A percentile compares a stretch with the other conserved stretches of the same genome.
Conservation (phyloP, 371 early-diverging fungal species). For the Apophysomyces ossiformis region DNA sequence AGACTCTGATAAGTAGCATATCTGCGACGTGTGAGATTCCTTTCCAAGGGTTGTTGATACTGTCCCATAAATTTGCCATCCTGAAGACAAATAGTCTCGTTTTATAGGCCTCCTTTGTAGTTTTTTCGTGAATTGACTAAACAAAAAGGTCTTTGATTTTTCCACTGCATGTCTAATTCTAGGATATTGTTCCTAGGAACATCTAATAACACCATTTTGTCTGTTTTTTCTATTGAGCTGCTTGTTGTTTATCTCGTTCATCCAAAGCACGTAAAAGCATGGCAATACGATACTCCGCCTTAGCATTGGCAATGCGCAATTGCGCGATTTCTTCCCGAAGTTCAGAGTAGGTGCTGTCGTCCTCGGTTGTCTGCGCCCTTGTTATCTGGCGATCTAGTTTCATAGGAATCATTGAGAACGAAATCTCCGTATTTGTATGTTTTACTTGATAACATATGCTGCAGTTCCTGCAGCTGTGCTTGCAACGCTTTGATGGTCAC, state of each 20-base stretch:
- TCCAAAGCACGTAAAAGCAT: conserved; percentile 41
- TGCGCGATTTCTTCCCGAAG: conserved; percentile 28
- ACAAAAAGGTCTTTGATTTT: too few relatives aligned
- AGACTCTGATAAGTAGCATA: too few relatives aligned
- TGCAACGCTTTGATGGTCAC: conserved; percentile 39
- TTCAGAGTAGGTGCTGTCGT: conserved; percentile 11
- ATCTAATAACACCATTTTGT: too few relatives aligned
- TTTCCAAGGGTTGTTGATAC: too few relatives aligned
- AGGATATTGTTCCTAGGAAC: too few relatives aligned
- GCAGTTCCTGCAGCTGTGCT: conserved; percentile 39
- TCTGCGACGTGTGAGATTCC: too few relatives aligned
- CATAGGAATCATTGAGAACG: not conserved
- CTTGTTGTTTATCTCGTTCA: conserved; percentile 56
- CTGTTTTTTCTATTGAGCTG: conserved; percentile 13
- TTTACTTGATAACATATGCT: conserved; percentile 23
- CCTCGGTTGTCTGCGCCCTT: not conserved
- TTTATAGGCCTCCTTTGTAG: too few relatives aligned
- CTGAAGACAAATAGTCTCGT: too few relatives aligned
- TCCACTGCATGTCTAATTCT: too few relatives aligned
- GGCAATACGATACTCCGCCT: conserved; percentile 48
- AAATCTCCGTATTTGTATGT: conserved; percentile 4
- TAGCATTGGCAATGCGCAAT: conserved; percentile 35
- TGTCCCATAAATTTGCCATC: too few relatives aligned
- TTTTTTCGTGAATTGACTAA: too few relatives aligned
- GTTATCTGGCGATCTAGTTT: not conserved